Conservation (phyloP, 2,329 filamentous ascomycete species). For the Trichophyton rubrum region DNA sequence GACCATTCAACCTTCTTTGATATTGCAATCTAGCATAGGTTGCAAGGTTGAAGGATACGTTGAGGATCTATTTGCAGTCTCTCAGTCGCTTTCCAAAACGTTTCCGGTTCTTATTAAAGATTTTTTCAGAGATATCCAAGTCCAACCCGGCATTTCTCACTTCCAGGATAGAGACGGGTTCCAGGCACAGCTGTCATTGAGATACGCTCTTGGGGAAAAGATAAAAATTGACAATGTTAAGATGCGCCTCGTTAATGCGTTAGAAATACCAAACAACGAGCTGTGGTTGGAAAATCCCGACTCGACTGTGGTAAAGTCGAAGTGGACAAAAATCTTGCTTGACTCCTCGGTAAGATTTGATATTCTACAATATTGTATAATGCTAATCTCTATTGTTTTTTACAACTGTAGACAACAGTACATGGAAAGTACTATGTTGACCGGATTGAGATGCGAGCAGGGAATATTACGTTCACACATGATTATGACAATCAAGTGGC, state of each 20-base stretch:
- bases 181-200: conserved; percentile 52
- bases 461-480: conserved; percentile 29
- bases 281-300: conserved; percentile 48
- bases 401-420: conserved; percentile 26
- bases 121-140: conserved; percentile 58
- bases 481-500: conserved; percentile 19
- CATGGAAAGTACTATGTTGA: conserved; percentile 64
- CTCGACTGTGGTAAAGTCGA: conserved; percentile 41
- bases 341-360: conserved; percentile 33
- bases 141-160: conserved; percentile 59
- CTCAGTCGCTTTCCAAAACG: conserved; percentile 44
- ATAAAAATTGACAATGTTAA: conserved; percentile 54
- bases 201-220: conserved; percentile 59
- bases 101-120: conserved; percentile 55
- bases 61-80: conserved; percentile 36
- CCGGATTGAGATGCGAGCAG: conserved; percentile 47
- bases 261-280: conserved; percentile 49
- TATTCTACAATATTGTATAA: not conserved
- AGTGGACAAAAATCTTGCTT: conserved; percentile 41
- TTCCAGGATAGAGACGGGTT: conserved; percentile 63
- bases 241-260: conserved; percentile 48
- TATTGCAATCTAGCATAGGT: conserved; percentile 1
- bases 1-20: conserved; percentile 21
- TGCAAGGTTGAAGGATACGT: conserved; percentile 23
- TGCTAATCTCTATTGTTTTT: conserved; percentile 9